These are phyloP conservation scores for Cyberlindnera subsufficiens DNA, from an alignment of 805 yeast species.

Conservation along the genomic window DNA sequence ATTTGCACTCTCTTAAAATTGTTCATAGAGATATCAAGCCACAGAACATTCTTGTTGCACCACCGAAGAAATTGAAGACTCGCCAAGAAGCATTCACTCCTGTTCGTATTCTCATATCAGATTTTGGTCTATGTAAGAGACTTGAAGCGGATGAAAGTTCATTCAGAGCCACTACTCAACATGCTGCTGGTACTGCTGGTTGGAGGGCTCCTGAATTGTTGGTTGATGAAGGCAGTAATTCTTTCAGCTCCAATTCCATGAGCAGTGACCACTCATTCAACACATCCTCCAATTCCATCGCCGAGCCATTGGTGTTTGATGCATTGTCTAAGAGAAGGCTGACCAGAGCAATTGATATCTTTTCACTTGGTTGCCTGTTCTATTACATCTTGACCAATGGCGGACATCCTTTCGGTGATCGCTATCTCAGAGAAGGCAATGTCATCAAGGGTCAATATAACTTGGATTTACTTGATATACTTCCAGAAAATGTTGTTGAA, in stretches of 20 bases:
- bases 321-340: conserved; percentile 48
- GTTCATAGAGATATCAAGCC: conserved; percentile 96
- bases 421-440: conserved; percentile 82
- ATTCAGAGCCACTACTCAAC: conserved; percentile 84
- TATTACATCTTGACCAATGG: conserved; percentile 82
- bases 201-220: conserved; percentile 97
- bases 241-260: conserved; percentile 8
- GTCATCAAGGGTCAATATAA: conserved; percentile 62
- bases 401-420: conserved; percentile 91
- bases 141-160: conserved; percentile 90
- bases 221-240: conserved; percentile 29
- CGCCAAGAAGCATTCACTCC: conserved; percentile 30
- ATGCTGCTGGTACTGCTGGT: conserved; percentile 95
- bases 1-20: conserved; percentile 82
- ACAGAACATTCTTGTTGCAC: conserved; percentile 83
- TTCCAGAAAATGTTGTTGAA: conserved; percentile 45
- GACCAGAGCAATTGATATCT: conserved; percentile 88
- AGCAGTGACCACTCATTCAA: conserved; percentile 20
- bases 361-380: conserved; percentile 92
- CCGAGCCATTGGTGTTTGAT: conserved; percentile 33
- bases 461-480: conserved; percentile 15
- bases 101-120: conserved; percentile 78
- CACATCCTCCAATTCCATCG: conserved; percentile 20
- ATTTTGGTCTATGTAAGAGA: conserved; percentile 92
- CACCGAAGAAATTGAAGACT: conserved; percentile 41